Conservation (phyloP, 2,329 filamentous ascomycete species). For the Trematosphaeria pertusa region DNA sequence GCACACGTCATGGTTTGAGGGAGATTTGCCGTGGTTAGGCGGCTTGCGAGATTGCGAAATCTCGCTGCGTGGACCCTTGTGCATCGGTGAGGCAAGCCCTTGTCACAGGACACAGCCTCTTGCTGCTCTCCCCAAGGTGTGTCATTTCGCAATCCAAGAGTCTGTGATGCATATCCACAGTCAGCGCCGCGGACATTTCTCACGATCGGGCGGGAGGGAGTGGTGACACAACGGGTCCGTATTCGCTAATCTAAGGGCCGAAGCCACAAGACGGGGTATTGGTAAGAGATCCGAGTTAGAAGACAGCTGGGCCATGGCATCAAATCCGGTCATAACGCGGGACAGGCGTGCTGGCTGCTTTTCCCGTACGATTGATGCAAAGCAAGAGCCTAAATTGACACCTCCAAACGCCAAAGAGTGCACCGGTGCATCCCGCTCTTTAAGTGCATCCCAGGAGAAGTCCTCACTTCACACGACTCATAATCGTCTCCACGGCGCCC, state of each 20-base stretch:
- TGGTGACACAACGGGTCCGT: slow-evolving; percentile 6
- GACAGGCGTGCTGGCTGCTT: too few relatives aligned
- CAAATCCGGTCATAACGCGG: too few relatives aligned
- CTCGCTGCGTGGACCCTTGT: not conserved
- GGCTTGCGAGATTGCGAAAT: not conserved
- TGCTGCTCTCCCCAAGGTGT: too few relatives aligned
- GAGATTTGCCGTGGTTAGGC: not conserved
- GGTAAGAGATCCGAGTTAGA: too few relatives aligned
- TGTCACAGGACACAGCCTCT: too few relatives aligned
- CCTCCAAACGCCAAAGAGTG: not conserved
- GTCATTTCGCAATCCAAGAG: too few relatives aligned
- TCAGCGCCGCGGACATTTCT: not conserved
- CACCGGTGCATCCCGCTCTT: not conserved
- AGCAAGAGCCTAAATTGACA: not conserved
- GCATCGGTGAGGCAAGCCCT: too few relatives aligned
- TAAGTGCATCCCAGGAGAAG: too few relatives aligned
- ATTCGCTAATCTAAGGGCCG: slow-evolving; percentile 16
- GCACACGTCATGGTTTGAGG: slow-evolving; percentile 1
- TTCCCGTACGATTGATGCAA: too few relatives aligned
- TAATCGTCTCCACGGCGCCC: slow-evolving; percentile 84
- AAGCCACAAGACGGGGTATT: not conserved
- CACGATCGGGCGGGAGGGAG: not conserved
- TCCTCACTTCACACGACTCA: slow-evolving; percentile 91
- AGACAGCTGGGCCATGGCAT: too few relatives aligned
- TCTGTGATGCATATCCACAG: too few relatives aligned